These are phyloP conservation scores for Didymella exigua DNA, from an alignment of 2,329 filamentous ascomycete genomes.

Conservation along the genomic window DNA sequence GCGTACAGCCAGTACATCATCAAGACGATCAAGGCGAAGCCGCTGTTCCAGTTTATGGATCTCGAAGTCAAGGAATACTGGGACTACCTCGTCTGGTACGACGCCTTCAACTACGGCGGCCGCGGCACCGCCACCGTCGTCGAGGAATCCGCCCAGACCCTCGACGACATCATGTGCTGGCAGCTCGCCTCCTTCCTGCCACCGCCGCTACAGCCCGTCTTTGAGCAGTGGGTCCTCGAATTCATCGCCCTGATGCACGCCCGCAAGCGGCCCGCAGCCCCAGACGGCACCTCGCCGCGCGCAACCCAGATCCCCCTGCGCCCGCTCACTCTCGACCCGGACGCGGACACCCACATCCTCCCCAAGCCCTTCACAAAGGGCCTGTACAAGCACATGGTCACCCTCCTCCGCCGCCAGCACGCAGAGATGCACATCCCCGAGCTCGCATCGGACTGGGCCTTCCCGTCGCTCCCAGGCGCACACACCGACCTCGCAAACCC, in stretches of 20 bases:
- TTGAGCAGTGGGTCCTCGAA: constrained; percentile 91
- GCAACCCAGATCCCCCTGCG: constrained; percentile 66
- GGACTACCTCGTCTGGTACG: constrained; percentile 99
- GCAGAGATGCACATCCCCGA: constrained; percentile 89
- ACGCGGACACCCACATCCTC: constrained; percentile 69
- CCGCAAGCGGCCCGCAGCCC: constrained; percentile 67
- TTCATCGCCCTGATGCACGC: constrained; percentile 94
- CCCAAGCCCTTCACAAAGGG: constrained; percentile 86
- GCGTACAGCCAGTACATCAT: constrained; percentile 98
- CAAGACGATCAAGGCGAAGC: constrained; percentile 94
- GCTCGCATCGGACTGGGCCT: constrained; percentile 82
- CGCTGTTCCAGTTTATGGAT: constrained; percentile 95
- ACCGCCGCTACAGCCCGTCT: constrained; percentile 75
- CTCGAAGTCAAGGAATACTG: constrained; percentile 98
- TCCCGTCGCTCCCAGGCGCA: constrained; percentile 78
- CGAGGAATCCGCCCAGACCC: constrained; percentile 74
- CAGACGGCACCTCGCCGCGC: constrained; percentile 58
- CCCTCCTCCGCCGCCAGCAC: constrained; percentile 82
- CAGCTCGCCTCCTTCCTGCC: constrained; percentile 92
- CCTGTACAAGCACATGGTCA: constrained; percentile 83
- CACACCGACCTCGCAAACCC: constrained; percentile 70
- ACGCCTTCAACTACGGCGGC: constrained; percentile 98
- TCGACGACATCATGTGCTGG: constrained; percentile 98
- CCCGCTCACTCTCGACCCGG: constrained; percentile 59
- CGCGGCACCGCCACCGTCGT: constrained; percentile 85